These are phyloP conservation scores for Podospora fimiseda DNA, from an alignment of 495 filamentous ascomycete genomes.

Conservation along the genomic window DNA sequence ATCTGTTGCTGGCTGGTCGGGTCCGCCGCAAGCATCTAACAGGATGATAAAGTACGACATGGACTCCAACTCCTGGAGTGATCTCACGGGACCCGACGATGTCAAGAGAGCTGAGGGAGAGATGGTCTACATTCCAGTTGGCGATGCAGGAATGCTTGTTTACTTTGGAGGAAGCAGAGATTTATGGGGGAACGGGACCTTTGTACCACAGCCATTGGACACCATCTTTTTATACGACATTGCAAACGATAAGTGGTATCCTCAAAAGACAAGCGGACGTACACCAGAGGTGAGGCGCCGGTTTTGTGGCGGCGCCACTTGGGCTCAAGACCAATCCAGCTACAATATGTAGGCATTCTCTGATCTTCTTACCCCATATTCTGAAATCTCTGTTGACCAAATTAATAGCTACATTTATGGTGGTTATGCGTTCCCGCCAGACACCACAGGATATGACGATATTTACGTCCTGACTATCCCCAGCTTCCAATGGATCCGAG, in stretches of 20 bases:
- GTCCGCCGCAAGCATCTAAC: conserved; percentile 9
- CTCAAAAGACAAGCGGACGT: conserved; percentile 10
- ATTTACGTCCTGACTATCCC: conserved; percentile 22
- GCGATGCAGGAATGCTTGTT: conserved; percentile 19
- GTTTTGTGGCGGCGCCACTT: conserved; percentile 20
- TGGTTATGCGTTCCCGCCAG: conserved; percentile 11
- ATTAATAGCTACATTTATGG: conserved; percentile 21
- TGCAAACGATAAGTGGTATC: conserved; percentile 17
- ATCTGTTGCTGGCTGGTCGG: conserved; percentile 38
- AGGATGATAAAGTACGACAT: conserved; percentile 20
- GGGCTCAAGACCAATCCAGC: conserved; percentile 19
- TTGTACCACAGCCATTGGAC: conserved; percentile 11
- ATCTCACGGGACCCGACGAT: conserved; percentile 12
- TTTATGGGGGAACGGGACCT: conserved; percentile 12
- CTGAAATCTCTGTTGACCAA: neutral
- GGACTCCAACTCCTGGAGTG: conserved; percentile 15
- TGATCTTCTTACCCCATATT: neutral
- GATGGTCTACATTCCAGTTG: conserved; percentile 20
- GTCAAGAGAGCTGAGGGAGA: conserved; percentile 15
- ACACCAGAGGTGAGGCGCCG: conserved; percentile 8
- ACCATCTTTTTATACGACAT: conserved; percentile 20
- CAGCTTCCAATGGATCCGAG: conserved; percentile 19
- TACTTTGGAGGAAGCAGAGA: conserved; percentile 20
- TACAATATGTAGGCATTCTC: conserved; percentile 19
- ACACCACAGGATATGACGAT: conserved; percentile 18